Base-by-base conservation (phyloP, 129 eudicot species). In the Artemisia tridentata region DNA sequence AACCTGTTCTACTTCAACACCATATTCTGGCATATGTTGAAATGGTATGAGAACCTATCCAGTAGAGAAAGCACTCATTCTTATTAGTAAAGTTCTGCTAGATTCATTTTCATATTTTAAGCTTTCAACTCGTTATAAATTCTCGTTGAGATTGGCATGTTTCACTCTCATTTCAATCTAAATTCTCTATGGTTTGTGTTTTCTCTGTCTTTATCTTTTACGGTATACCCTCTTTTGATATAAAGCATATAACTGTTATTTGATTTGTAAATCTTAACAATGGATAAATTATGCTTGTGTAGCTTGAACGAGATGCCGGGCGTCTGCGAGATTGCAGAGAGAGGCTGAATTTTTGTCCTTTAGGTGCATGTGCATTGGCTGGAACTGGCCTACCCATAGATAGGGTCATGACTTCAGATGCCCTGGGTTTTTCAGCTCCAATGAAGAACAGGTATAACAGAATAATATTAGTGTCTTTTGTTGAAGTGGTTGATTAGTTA, bases 321-420 rank as follows among this genome's bases (percentile, higher is more conserved):
- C 97, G 97, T 55, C 79, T 95, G 62, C 67, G 60, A 69, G 97
- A 95, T 79, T 95, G 99, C 81, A 85, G 82, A 77, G 84, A 48
- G 19, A 86, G 99, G 74, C 52, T 86, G 79, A 95, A 95, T 80
- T 87, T 82, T 81, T 88, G 88, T 69, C 97, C 99, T 17, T 79
- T 95, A 74, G 99, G 99, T 80, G 99, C 99, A 61, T 95, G 99
- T 79, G 97, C 99, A 48, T 75, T 95, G 74, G 99, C 99, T 74
- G 99, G 99, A 41, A 95, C 97, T 64, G 97, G 99, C 75, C 91
- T 95, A 68, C 97, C 97, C 16, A 95, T 95, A 76, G 96, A 95
- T 65, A 83, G 99, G 68, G 86, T 95, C 80, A 90, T 90, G 96
- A 95, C 99, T 61, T 86, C 97, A 41, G 83, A 84, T 74, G 95